These are phyloP conservation scores for Caloboletus firmus DNA, from an alignment of 1,284 basidiomycete genomes.

Conservation along the genomic window DNA sequence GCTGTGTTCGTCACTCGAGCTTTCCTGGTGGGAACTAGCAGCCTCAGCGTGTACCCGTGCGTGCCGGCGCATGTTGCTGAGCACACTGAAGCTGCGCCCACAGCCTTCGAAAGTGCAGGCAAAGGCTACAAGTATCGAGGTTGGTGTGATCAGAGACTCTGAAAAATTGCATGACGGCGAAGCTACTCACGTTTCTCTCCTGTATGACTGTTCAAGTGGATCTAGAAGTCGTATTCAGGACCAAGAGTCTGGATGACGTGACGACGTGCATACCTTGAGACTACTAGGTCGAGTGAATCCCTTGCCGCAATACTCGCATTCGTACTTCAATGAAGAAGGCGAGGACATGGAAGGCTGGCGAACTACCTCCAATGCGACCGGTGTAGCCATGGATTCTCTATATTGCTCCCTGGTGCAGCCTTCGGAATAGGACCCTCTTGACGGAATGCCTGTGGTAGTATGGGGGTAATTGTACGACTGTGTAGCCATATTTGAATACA, in stretches of 20 bases:
- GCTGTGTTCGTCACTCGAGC: slow-evolving; percentile 47
- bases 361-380: slow-evolving; percentile 11
- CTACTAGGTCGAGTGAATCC: slow-evolving; percentile 81
- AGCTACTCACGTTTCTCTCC: slow-evolving; percentile 74
- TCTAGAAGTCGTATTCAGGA: slow-evolving; percentile 44
- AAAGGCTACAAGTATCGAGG: slow-evolving; percentile 52
- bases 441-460: slow-evolving; percentile 12
- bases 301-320: slow-evolving; percentile 76
- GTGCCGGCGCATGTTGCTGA: slow-evolving; percentile 85
- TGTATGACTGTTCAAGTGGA: slow-evolving; percentile 82
- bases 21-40: slow-evolving; percentile 39
- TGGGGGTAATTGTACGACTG: slow-evolving; percentile 27
- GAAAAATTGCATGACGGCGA: not conserved
- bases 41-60: slow-evolving; percentile 65
- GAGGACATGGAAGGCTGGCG: slow-evolving; percentile 25
- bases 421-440: slow-evolving; percentile 27
- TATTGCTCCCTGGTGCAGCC: slow-evolving; percentile 19
- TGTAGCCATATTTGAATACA: slow-evolving; percentile 25
- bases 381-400: slow-evolving; percentile 16
- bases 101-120: slow-evolving; percentile 73
- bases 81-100: slow-evolving; percentile 78
- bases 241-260: slow-evolving; percentile 2
- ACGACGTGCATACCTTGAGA: slow-evolving; percentile 55
- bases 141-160: slow-evolving; percentile 10
- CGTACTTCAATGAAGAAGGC: slow-evolving; percentile 55